Base-by-base conservation (phyloP, 2,329 filamentous ascomycete species). In the Fusarium sp. region DNA sequence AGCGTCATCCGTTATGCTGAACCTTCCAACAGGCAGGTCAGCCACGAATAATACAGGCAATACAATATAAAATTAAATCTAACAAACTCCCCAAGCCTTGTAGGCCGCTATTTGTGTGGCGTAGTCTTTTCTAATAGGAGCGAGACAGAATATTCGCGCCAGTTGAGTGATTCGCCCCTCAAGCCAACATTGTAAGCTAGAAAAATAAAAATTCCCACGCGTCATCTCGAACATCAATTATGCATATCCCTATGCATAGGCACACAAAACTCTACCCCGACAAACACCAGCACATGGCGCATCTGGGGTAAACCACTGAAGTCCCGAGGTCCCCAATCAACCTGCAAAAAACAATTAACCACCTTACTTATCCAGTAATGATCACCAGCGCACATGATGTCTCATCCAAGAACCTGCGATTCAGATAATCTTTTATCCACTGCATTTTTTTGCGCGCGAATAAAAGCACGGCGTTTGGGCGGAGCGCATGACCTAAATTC, bases 361-460 rank as follows among this genome's bases (percentile, higher is more conserved):
- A 35, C 39, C 35, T 48, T 50, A 42, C 50, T 22, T 15, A 38
- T 39, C 11, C 12, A 68, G 63, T 26, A 68, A 28, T 28, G 66
- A 69, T 69, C 65, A 38, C 35, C 26, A 24, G 45, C 26, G 24
- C 66, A 69, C 66, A 56, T 69, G 66, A 69, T 28, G n/a, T 18
- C 7, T 20, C 11, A 36, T 20, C 14, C 44, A 55, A 54, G 31
- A 51, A 35, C 53, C 31, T 63, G n/a, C 28, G 31, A 45, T 26
- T 2, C 20, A 47, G 22, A 26, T 26, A 28, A 9, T 22, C 6
- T 31, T 24, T 26, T 33, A 15, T 35, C 12, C n/a, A 31, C 16
- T 22, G 11, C 41, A 26, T 22, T 44, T 47, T 51, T 56, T 72
- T 36, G 69, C 69, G 69, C 69, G 28, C 69, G 35, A 72, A 72